These are phyloP conservation scores for Leccinum fallax DNA, from an alignment of 1,284 basidiomycete genomes.

Conservation along the genomic window DNA sequence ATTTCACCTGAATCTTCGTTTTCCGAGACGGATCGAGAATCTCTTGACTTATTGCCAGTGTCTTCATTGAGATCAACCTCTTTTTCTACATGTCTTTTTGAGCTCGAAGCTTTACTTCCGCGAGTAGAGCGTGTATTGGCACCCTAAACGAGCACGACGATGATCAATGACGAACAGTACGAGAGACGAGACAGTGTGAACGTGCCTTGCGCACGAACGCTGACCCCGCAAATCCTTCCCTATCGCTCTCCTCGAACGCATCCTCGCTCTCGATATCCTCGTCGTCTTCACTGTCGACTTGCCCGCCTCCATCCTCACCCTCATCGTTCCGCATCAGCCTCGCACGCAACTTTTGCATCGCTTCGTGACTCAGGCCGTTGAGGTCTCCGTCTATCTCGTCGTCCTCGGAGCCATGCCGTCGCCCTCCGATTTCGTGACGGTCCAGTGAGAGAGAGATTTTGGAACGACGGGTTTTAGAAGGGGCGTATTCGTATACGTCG, in stretches of 20 bases:
- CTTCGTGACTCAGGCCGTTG: slow-evolving; percentile 37
- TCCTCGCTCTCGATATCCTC: slow-evolving; percentile 81
- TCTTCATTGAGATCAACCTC: slow-evolving; percentile 67
- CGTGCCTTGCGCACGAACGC: slow-evolving; percentile 53
- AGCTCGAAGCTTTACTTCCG: slow-evolving; percentile 14
- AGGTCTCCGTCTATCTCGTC: slow-evolving; percentile 40
- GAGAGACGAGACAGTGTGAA: background rate
- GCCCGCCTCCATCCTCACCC: slow-evolving; percentile 47
- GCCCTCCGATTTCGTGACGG: slow-evolving; percentile 49
- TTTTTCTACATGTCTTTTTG: slow-evolving; percentile 15
- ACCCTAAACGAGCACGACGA: slow-evolving; percentile 13
- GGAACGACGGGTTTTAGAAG: slow-evolving; percentile 55
- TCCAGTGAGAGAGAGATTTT: slow-evolving; percentile 58
- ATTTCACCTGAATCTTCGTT: slow-evolving; percentile 36
- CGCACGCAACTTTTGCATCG: slow-evolving; percentile 43
- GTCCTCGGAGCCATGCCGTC: slow-evolving; percentile 39
- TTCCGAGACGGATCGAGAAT: slow-evolving; percentile 33
- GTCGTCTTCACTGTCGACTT: slow-evolving; percentile 67
- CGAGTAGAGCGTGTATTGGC: background rate
- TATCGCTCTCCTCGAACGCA: slow-evolving; percentile 83
- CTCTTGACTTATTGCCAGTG: slow-evolving; percentile 39
- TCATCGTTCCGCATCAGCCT: slow-evolving; percentile 60
- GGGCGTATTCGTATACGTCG: slow-evolving; percentile 68
- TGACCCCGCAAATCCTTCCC: slow-evolving; percentile 76
- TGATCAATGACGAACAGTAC: slow-evolving; percentile 3